phyloP scores from a whole-genome alignment of 805 yeast species.

The Wickerhamomyces kurtzmanii region DNA sequence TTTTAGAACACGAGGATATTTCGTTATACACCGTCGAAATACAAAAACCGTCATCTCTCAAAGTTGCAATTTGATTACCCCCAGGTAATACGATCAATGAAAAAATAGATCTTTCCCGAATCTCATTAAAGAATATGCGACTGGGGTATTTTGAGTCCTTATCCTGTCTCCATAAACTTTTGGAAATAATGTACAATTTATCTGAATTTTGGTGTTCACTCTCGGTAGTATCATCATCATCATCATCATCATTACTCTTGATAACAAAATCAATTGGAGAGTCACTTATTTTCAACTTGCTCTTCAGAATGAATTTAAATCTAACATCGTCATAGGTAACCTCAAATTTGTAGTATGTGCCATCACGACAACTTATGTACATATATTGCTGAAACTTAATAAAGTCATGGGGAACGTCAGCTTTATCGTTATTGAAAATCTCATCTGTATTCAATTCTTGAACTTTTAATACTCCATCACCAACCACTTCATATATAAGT shows the following conservation, averaged over 20 bases:
- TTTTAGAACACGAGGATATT: slow-evolving; percentile 11
- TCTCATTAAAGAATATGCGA: slow-evolving; percentile 12
- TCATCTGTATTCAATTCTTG: neutral
- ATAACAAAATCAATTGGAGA: slow-evolving; percentile 10
- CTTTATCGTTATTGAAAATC: too few species aligned
- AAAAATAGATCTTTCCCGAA: slow-evolving; percentile 5
- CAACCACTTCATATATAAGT: slow-evolving; percentile 2
- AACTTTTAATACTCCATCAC: neutral
- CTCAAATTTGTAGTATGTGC: too few species aligned
- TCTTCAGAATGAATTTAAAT: too few species aligned
- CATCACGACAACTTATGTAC: too few species aligned
- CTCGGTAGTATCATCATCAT: too few species aligned
- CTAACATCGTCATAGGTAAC: too few species aligned
- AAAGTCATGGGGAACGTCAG: too few species aligned
- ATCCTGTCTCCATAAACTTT: slow-evolving; percentile 10
- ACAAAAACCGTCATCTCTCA: slow-evolving; percentile 25
- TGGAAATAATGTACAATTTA: slow-evolving; percentile 12
- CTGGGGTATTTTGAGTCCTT: slow-evolving; percentile 4
- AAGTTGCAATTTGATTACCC: slow-evolving; percentile 13
- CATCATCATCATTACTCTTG: slow-evolving; percentile 3
- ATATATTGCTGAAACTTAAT: too few species aligned
- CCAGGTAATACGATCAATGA: slow-evolving; percentile 4
- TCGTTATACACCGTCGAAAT: slow-evolving; percentile 9
- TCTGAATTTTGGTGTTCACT: too few species aligned
- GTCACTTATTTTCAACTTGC: slow-evolving; percentile 5